Evolutionary conservation across 768 basidiomycete genomes (phyloP), one percentile per base, ranked within the genome.

Genomic region (Podaxis carcinomalis): DNA sequence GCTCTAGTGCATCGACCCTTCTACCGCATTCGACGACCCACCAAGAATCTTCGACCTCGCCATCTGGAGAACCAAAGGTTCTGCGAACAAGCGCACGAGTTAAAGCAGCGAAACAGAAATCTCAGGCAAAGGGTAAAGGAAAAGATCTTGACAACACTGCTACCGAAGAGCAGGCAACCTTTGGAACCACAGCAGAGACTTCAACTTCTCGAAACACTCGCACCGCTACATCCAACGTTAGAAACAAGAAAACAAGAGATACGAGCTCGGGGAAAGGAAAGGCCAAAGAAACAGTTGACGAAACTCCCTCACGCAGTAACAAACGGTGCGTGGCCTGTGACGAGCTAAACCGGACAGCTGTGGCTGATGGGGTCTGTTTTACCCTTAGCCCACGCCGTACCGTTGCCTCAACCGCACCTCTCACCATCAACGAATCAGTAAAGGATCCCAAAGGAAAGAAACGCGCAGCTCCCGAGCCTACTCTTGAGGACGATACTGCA

Each of bases 401-500:
- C 52, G 58, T 70, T 56, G 64, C 77, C 63, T 65, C 75, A 64
- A 67, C 77, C 68, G 52, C 77, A 65, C 70, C 81, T 66, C 73
- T 83, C 75, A 76, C 83, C 60, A 93, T 92, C 74, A 87, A 86
- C 86, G 92, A 93, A 80, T 84, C 88, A 52, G 66, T 77, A 2
- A 81, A 81, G 69, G 91, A 93, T 75, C 74, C 75, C 65, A 95
- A 95, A 75, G 95, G 93, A 61, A 97, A 97, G 86, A 96, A 95
- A 78, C 89, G 92, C 68, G 93, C 92, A 40, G 84, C 80, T 35
- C 88, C 89, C 51, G 90, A 93, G 75, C 52, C 59, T 27, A 84
- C 85, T 47, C 89, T 89, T 74, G 86, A 89, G 71, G 89, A 92
- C 72, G 76, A 79, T 25, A 69, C 69, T 52, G 73, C 78, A 66